Conservation (phyloP, 2,329 filamentous ascomycete species). For the Ascochyta fabae region DNA sequence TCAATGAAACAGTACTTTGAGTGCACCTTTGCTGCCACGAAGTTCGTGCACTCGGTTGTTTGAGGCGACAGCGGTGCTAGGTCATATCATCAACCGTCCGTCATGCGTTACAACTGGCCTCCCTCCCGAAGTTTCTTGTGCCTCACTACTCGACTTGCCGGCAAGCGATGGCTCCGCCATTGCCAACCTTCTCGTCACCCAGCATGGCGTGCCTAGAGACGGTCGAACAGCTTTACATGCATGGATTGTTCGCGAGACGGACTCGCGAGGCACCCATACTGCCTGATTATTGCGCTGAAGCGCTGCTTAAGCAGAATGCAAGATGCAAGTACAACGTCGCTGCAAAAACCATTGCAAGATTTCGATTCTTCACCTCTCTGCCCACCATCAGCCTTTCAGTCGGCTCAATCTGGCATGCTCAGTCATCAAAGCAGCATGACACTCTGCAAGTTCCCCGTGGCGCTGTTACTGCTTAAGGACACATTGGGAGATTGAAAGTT, state of each 20-base stretch:
- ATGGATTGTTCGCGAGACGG: neutral
- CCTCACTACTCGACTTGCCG: too few relatives aligned
- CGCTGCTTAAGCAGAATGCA: too few relatives aligned
- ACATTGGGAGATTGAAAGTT: conserved; percentile 16
- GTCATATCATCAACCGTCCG: neutral
- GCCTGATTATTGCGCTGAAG: neutral
- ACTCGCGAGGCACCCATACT: neutral
- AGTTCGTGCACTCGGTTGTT: too few relatives aligned
- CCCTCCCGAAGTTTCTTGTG: too few relatives aligned
- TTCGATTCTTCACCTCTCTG: too few relatives aligned
- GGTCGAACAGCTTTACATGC: neutral
- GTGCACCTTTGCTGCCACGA: too few relatives aligned
- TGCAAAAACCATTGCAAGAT: too few relatives aligned
- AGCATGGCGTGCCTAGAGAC: neutral
- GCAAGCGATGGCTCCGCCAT: neutral
- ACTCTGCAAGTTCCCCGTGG: conserved; percentile 4
- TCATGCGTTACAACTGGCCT: neutral
- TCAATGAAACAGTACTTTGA: neutral
- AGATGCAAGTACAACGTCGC: too few relatives aligned
- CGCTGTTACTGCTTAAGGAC: conserved; percentile 6
- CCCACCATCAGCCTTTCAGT: too few relatives aligned
- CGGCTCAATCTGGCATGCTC: too few relatives aligned
- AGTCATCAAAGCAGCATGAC: neutral
- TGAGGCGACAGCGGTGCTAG: too few relatives aligned
- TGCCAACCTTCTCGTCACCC: neutral